Percentiles rank a stretch among this genome's conserved stretches.
Evolutionary conservation across 1,139 yeast genomes (phyloP).

Genomic region (Hemisphaericaspora subhashii): DNA sequence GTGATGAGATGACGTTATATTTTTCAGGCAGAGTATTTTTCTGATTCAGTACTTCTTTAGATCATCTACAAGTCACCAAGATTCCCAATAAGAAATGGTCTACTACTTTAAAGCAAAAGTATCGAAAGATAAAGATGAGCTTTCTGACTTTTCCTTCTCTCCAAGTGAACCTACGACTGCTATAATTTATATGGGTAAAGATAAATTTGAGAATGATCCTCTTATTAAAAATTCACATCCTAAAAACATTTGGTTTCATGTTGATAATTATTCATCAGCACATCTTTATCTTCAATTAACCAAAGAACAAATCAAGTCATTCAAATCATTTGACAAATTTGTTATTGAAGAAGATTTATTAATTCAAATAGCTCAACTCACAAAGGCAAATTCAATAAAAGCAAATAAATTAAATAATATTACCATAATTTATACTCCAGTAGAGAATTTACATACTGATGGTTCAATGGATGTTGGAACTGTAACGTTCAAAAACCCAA

Average conservation of each 20-base stretch:
- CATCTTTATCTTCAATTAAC: slow-evolving; percentile 71
- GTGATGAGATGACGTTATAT: no score
- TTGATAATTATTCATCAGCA: slow-evolving; percentile 76
- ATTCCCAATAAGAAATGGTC: slow-evolving; percentile 47
- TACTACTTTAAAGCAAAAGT: slow-evolving; percentile 50
- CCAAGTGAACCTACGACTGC: slow-evolving; percentile 30
- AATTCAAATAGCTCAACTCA: slow-evolving; percentile 68
- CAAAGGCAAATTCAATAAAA: slow-evolving; percentile 78
- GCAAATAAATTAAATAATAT: slow-evolving; percentile 74
- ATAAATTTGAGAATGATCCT: slow-evolving; percentile 74
- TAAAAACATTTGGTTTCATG: slow-evolving; percentile 82
- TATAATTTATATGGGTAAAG: slow-evolving; percentile 68
- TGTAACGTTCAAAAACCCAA: slow-evolving; percentile 65
- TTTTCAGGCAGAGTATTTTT: no score
- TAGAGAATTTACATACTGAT: slow-evolving; percentile 67
- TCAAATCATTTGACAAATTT: slow-evolving; percentile 31
- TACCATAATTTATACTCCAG: slow-evolving; percentile 74
- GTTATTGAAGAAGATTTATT: slow-evolving; percentile 53
- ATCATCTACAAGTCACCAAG: neutral
- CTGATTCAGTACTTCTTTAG: no score
- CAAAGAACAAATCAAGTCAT: slow-evolving; percentile 37
- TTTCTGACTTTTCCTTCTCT: slow-evolving; percentile 13
- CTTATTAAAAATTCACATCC: slow-evolving; percentile 69
- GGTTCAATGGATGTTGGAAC: slow-evolving; percentile 85
- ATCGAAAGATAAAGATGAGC: slow-evolving; percentile 6